phyloP scores from a whole-genome alignment of 805 yeast genomes.

The Barnettozyma salicaria region DNA sequence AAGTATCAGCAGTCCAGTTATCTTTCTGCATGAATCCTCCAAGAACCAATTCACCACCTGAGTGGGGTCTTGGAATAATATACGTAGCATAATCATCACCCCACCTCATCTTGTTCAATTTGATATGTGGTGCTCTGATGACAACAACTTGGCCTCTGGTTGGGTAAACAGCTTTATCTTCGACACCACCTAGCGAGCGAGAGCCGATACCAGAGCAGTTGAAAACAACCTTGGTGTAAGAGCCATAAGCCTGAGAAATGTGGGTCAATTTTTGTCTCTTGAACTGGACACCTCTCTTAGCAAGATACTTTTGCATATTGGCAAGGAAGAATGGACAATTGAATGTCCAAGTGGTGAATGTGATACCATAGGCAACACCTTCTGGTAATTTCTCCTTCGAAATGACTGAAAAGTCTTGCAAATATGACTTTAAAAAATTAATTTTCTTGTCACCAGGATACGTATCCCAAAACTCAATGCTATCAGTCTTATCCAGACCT shows the following conservation, averaged over 20 bases:
- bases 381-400: slow-evolving; percentile 35
- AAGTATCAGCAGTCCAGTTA: slow-evolving; percentile 58
- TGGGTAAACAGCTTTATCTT: slow-evolving; percentile 58
- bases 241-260: slow-evolving; percentile 47
- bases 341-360: slow-evolving; percentile 58
- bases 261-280: slow-evolving; percentile 41
- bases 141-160: slow-evolving; percentile 79
- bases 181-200: slow-evolving; percentile 53
- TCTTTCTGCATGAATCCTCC: slow-evolving; percentile 71
- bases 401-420: slow-evolving; percentile 41
- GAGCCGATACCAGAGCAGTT: slow-evolving; percentile 80
- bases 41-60: slow-evolving; percentile 59
- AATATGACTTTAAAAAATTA: slow-evolving; percentile 40
- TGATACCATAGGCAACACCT: slow-evolving; percentile 52
- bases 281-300: slow-evolving; percentile 45
- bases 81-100: slow-evolving; percentile 59
- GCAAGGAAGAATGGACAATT: slow-evolving; percentile 59
- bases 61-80: slow-evolving; percentile 64
- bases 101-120: slow-evolving; percentile 55
- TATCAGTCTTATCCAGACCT: slow-evolving; percentile 51
- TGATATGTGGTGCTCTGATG: slow-evolving; percentile 61
- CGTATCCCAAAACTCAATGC: slow-evolving; percentile 55
- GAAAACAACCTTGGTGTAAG: slow-evolving; percentile 40
- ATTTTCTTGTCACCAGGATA: slow-evolving; percentile 42
- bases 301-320: slow-evolving; percentile 41